phyloP scores from a whole-genome alignment of 768 basidiomycete genomes.

The Lactarius deliciosus region DNA sequence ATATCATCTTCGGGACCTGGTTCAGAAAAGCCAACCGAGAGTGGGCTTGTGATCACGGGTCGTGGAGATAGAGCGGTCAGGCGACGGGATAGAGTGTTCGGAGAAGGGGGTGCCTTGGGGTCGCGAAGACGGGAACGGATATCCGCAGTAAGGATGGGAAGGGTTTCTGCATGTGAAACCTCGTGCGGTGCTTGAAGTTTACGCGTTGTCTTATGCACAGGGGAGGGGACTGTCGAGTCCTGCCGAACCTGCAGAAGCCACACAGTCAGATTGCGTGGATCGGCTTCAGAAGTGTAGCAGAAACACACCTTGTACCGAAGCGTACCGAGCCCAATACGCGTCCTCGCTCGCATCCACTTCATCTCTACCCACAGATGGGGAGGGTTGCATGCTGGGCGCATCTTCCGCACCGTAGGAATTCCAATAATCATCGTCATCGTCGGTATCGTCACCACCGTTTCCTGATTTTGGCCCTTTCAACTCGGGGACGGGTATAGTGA shows the following conservation, averaged over 20 bases:
- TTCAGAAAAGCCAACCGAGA: neutral
- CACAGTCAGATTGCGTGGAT: slow-evolving; percentile 9
- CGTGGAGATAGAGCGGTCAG: slow-evolving; percentile 35
- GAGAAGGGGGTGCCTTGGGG: slow-evolving; percentile 36
- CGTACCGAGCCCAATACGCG: slow-evolving; percentile 77
- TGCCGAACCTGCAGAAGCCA: slow-evolving; percentile 54
- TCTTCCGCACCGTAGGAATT: slow-evolving; percentile 53
- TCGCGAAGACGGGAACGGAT: slow-evolving; percentile 26
- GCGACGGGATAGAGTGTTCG: slow-evolving; percentile 33
- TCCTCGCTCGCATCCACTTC: slow-evolving; percentile 44
- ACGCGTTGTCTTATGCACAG: slow-evolving; percentile 37
- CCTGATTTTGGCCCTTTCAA: neutral
- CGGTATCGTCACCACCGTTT: slow-evolving; percentile 24
- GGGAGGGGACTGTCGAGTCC: slow-evolving; percentile 66
- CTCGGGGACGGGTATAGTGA: slow-evolving; percentile 4
- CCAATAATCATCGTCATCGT: slow-evolving; percentile 63
- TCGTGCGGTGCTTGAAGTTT: slow-evolving; percentile 32
- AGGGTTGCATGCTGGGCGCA: slow-evolving; percentile 34
- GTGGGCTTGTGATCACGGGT: neutral
- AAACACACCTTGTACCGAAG: slow-evolving; percentile 62
- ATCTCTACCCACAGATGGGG: slow-evolving; percentile 30
- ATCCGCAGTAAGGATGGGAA: slow-evolving; percentile 30
- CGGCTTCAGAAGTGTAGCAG: neutral
- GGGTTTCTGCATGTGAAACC: slow-evolving; percentile 28
- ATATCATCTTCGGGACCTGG: slow-evolving; percentile 14